A percentile compares a stretch with the other conserved stretches of the same genome.
Evolutionary conservation across 202 grass and related monocot species (phyloP).

Genomic region (Carex sylvatica): DNA sequence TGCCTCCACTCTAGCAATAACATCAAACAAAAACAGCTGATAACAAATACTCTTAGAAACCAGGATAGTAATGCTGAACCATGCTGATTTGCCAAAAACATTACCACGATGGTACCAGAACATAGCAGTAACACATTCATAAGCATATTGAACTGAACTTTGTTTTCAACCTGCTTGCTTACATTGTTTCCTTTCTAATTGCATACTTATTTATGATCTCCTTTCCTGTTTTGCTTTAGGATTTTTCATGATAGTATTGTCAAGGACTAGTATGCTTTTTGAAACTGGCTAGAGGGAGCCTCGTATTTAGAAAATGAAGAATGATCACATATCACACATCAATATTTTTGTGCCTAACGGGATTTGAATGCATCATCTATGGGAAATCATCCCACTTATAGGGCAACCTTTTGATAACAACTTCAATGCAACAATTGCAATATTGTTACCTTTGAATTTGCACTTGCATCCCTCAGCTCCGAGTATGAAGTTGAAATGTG

Average conservation of each 20-base stretch:
- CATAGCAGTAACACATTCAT: background rate
- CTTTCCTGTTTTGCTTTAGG: background rate
- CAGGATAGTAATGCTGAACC: background rate
- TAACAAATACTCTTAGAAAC: conserved; percentile 29
- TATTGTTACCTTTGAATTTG: conserved; percentile 71
- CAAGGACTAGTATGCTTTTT: conserved; percentile 7
- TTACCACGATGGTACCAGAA: background rate
- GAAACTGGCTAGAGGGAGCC: background rate
- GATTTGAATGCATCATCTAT: background rate
- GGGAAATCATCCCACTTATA: background rate
- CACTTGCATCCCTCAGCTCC: conserved; percentile 75
- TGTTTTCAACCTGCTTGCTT: background rate
- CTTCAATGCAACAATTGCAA: background rate
- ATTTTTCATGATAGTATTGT: background rate
- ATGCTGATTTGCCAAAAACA: conserved; percentile 21
- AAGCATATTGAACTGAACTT: background rate
- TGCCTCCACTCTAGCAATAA: conserved; percentile 71
- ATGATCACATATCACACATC: background rate
- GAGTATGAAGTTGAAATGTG: conserved; percentile 97
- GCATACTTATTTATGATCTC: background rate
- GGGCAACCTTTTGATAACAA: background rate
- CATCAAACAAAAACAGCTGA: conserved; percentile 8
- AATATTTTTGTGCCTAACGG: background rate
- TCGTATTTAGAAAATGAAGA: background rate
- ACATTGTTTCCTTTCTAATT: background rate